Conservation (phyloP, 179 eudicot genomes). For the Sideroxylon spinosum region DNA sequence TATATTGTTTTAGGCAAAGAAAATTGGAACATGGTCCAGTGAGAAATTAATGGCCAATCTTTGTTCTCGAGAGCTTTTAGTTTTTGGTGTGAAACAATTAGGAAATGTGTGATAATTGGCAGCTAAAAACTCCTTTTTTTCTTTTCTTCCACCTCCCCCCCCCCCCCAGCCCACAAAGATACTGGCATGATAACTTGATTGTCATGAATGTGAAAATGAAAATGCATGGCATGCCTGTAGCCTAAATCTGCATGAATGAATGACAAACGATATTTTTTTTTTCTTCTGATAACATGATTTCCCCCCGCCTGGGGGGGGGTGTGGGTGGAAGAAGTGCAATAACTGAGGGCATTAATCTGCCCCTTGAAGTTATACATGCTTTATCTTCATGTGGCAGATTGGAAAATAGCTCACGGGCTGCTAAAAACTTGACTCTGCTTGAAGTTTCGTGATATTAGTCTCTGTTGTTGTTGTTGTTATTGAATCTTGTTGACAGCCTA, state of each 20-base stretch:
- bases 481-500: not conserved
- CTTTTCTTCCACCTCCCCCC: no score
- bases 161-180: no score
- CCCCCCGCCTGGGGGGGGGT: no score
- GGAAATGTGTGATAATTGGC: not conserved
- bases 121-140: no score
- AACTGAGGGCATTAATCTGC: not conserved
- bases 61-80: not conserved
- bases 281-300: not conserved
- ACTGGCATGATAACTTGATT: no score
- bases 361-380: not conserved
- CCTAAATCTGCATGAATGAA: not conserved
- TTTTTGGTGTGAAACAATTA: not conserved
- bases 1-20: not conserved
- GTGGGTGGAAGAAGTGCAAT: no score
- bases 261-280: not conserved
- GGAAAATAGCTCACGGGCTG: not conserved
- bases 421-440: conserved; percentile 1
- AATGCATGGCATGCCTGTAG: not conserved
- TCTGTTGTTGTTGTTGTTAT: not conserved
- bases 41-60: not conserved
- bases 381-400: not conserved
- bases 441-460: not conserved
- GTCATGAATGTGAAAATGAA: not conserved
- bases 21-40: not conserved